phyloP scores from a whole-genome alignment of 1,284 basidiomycete genomes.

The Ustilago shanxiensis region DNA sequence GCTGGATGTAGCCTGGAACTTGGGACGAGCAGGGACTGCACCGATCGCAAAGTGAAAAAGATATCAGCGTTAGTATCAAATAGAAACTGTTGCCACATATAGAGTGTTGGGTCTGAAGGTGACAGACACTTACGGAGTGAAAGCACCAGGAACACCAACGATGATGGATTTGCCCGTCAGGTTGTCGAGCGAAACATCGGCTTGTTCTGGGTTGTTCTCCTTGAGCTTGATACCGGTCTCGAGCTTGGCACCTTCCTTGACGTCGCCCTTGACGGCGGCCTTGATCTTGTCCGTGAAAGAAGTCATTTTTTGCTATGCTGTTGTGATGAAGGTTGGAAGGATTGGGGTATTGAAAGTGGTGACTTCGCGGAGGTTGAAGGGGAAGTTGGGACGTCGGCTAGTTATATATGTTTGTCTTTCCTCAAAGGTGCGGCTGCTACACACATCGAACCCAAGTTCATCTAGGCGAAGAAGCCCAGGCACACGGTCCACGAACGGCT shows the following conservation, averaged over 20 bases:
- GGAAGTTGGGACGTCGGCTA: neutral
- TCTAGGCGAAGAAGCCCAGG: neutral
- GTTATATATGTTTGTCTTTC: conserved; percentile 13
- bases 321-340: neutral
- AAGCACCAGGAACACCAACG: conserved; percentile 50
- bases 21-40: conserved; percentile 64
- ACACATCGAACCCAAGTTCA: too few relatives aligned
- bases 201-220: conserved; percentile 59
- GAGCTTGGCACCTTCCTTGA: conserved; percentile 59
- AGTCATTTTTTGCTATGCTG: conserved; percentile 24
- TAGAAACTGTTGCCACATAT: too few relatives aligned
- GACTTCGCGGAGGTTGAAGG: neutral
- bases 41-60: conserved; percentile 1
- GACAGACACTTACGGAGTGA: conserved; percentile 36
- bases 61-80: neutral
- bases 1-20: conserved; percentile 66
- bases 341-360: neutral
- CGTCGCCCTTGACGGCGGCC: conserved; percentile 45
- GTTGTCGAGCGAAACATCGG: conserved; percentile 54
- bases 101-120: too few relatives aligned
- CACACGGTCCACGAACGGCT: neutral
- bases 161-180: conserved; percentile 50
- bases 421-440: too few relatives aligned
- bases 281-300: conserved; percentile 57
- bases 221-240: conserved; percentile 54